Evolutionary conservation across 1,284 basidiomycete genomes (phyloP).

Genomic region (Coniferiporia weirii): DNA sequence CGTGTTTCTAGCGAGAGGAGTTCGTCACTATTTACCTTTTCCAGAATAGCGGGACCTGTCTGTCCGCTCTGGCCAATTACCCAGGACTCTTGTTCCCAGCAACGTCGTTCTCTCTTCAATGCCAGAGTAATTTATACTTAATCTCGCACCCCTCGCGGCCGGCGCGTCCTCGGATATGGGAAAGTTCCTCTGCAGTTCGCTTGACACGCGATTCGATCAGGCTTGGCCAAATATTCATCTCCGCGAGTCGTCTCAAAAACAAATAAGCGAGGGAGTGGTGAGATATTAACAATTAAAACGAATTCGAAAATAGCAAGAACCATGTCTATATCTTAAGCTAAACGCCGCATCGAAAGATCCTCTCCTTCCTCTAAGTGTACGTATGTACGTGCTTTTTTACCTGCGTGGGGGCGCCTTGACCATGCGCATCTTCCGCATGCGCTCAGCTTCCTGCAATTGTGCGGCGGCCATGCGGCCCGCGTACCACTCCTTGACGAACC

Average conservation of each 20-base stretch:
- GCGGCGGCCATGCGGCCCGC: slow-evolving; percentile 23
- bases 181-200: no score
- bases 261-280: background rate
- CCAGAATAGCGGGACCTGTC: no score
- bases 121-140: no score
- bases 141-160: no score
- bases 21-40: no score
- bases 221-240: background rate
- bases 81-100: no score
- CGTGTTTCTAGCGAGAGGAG: no score
- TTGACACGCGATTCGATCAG: background rate
- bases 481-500: slow-evolving; percentile 28
- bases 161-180: no score
- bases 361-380: background rate
- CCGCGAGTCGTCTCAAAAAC: background rate
- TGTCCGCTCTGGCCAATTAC: no score
- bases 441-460: slow-evolving; percentile 16
- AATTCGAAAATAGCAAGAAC: background rate
- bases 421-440: slow-evolving; percentile 10
- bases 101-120: no score
- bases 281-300: background rate
- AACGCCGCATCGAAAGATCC: background rate
- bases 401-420: background rate
- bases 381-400: background rate
- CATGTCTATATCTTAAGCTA: background rate